A percentile compares a stretch with the other conserved stretches of the same genome.
Evolutionary conservation across 768 basidiomycete species (phyloP).

Genomic region (Dendrothele bispora): DNA sequence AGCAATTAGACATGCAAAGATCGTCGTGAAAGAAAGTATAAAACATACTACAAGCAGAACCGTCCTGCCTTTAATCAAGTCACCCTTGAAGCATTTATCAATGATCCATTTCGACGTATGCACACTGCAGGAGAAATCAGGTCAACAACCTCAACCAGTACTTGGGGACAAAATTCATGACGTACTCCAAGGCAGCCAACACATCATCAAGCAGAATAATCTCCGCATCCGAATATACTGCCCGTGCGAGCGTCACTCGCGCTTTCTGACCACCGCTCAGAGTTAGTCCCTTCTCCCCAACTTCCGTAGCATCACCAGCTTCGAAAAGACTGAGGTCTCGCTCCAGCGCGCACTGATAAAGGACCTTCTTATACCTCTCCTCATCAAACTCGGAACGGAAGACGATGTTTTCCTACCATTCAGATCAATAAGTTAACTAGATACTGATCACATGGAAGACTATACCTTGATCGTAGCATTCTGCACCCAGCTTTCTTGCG

Average conservation of each 20-base stretch:
- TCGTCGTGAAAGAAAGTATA: too few species aligned
- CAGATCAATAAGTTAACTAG: neutral
- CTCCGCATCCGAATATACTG: slow-evolving; percentile 53
- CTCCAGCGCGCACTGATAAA: slow-evolving; percentile 40
- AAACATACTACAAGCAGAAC: slow-evolving; percentile 38
- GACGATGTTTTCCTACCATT: slow-evolving; percentile 42
- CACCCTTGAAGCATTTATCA: slow-evolving; percentile 43
- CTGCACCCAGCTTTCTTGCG: slow-evolving; percentile 66
- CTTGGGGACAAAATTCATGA: too few species aligned
- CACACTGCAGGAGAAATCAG: too few species aligned
- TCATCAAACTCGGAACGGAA: slow-evolving; percentile 43
- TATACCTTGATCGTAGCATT: slow-evolving; percentile 53
- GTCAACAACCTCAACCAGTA: too few species aligned
- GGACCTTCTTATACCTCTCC: slow-evolving; percentile 38
- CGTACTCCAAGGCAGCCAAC: slow-evolving; percentile 50
- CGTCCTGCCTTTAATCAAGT: slow-evolving; percentile 40
- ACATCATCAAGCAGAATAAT: slow-evolving; percentile 62
- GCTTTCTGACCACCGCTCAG: slow-evolving; percentile 59
- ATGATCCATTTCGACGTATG: slow-evolving; percentile 53
- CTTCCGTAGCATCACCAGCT: slow-evolving; percentile 50
- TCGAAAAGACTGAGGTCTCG: slow-evolving; percentile 46
- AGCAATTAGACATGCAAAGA: too few species aligned
- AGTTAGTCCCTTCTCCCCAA: slow-evolving; percentile 53
- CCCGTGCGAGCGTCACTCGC: slow-evolving; percentile 56
- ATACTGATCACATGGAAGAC: neutral